Conservation (phyloP, 345 rosid genomes). For the Brassica napus region Da-Ae NC_063445.1:39257001-39257500, state of each 20-base stretch:
- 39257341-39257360: background rate
- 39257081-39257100: background rate
- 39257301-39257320: too few relatives aligned
- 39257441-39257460: background rate
- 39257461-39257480: background rate
- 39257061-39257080: background rate
- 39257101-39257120: too few relatives aligned
- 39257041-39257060: background rate
- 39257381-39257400: background rate
- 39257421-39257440: background rate
- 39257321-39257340: background rate
- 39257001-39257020: background rate
- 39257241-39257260: background rate
- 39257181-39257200: background rate
- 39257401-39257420: too few relatives aligned
- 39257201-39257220: background rate
- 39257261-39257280: background rate
- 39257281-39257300: background rate
- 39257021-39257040: background rate
- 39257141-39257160: too few relatives aligned
- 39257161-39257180: too few relatives aligned
- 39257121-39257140: too few relatives aligned
- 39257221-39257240: background rate
- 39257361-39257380: background rate
- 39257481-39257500: background rate